These are phyloP conservation scores for Cylindrodendrum hubeiense DNA, from an alignment of 2,329 filamentous ascomycete genomes.

Conservation along the genomic window DNA sequence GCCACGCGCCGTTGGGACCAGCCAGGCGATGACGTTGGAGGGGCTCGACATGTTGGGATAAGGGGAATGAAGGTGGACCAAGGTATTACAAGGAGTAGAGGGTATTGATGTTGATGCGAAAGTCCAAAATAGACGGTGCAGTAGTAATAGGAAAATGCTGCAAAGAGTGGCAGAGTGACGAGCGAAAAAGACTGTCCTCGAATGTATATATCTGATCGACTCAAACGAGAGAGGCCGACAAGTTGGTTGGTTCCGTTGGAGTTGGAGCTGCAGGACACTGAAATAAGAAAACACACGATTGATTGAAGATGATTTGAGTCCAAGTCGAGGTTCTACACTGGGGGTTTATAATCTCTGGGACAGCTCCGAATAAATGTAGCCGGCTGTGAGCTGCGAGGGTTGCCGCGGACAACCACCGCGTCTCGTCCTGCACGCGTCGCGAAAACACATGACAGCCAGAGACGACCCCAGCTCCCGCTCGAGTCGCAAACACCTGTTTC, in stretches of 20 bases:
- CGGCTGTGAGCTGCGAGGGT: constrained; percentile 5
- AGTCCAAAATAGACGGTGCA: background rate
- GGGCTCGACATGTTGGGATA: constrained; percentile 26
- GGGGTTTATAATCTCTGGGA: constrained; percentile 17
- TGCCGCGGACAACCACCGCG: constrained; percentile 27
- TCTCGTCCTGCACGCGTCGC: constrained; percentile 31
- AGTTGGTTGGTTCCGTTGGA: background rate
- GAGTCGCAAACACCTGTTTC: constrained; percentile 28
- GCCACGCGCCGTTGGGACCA: constrained; percentile 52
- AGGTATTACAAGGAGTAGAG: constrained; percentile 23
- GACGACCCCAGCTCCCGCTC: background rate
- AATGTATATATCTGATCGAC: constrained; percentile 20
- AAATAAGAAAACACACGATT: constrained; percentile 7
- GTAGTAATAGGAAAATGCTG: constrained; percentile 4
- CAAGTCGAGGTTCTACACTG: background rate
- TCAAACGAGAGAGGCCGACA: constrained; percentile 43
- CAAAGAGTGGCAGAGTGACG: constrained; percentile 30
- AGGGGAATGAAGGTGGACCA: constrained; percentile 13
- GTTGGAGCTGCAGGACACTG: background rate
- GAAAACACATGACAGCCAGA: constrained; percentile 38
- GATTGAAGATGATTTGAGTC: constrained; percentile 6
- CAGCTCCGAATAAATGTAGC: background rate
- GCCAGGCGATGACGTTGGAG: constrained; percentile 54
- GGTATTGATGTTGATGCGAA: constrained; percentile 23
- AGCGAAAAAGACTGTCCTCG: constrained; percentile 22